phyloP scores from a whole-genome alignment of 495 filamentous ascomycete species.

The Penicillium cataractarum region DNA sequence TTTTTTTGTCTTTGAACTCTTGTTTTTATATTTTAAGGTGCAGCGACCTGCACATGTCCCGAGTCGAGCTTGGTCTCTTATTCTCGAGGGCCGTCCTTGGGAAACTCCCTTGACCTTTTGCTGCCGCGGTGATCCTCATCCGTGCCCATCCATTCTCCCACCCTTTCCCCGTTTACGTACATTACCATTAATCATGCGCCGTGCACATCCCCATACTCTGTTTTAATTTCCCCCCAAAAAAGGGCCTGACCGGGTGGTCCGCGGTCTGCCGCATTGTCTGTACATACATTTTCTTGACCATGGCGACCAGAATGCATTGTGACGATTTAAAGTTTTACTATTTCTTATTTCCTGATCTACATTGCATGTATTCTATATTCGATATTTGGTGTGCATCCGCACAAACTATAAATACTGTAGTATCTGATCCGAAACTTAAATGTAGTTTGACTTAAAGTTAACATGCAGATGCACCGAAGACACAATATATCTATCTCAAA shows the following conservation, averaged over 20 bases:
- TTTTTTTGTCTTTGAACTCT: neutral
- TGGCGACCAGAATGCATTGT: slow-evolving; percentile 18
- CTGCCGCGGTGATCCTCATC: neutral
- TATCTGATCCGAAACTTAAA: neutral
- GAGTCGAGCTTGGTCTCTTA: neutral
- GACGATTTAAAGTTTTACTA: neutral
- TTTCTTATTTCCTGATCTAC: neutral
- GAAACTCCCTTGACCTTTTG: neutral
- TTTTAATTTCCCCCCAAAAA: slow-evolving; percentile 19
- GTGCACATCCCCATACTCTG: slow-evolving; percentile 17
- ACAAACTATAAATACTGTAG: too few relatives aligned
- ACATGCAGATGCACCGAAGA: neutral
- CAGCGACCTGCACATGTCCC: neutral
- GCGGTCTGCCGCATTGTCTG: slow-evolving; percentile 14
- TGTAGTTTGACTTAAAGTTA: neutral
- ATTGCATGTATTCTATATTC: neutral
- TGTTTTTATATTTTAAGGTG: neutral
- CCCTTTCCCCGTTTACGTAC: slow-evolving; percentile 1
- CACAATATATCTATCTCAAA: neutral
- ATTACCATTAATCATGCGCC: slow-evolving; percentile 20
- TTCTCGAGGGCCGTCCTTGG: neutral
- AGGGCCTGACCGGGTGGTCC: neutral
- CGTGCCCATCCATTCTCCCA: neutral
- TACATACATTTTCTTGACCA: slow-evolving; percentile 17
- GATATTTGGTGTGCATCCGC: neutral